These are phyloP conservation scores for Leccinum subgranulosum DNA, from an alignment of 768 basidiomycete species.

Conservation along the genomic window DNA sequence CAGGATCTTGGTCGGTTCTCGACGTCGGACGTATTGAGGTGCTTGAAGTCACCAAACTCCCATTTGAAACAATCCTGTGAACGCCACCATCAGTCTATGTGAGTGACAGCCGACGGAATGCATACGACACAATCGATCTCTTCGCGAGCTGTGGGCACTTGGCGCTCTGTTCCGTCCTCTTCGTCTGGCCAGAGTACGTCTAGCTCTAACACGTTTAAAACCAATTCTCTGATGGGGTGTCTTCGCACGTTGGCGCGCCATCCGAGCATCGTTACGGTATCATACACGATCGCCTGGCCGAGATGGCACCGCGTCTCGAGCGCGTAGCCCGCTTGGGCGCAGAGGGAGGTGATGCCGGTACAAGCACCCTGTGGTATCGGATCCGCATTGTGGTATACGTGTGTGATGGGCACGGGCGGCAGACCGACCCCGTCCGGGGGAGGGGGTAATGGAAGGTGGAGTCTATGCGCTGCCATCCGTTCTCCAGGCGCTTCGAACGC, in stretches of 20 bases:
- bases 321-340: slow-evolving; percentile 65
- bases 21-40: neutral
- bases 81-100: neutral
- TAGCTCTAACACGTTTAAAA: slow-evolving; percentile 51
- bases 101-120: neutral
- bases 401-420: slow-evolving; percentile 33
- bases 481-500: slow-evolving; percentile 68
- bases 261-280: slow-evolving; percentile 58
- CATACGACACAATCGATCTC: slow-evolving; percentile 66
- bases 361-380: slow-evolving; percentile 63
- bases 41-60: slow-evolving; percentile 58
- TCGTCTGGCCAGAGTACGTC: slow-evolving; percentile 40
- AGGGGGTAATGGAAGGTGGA: slow-evolving; percentile 60
- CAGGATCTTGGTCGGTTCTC: neutral
- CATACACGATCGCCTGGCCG: slow-evolving; percentile 62
- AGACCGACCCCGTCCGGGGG: slow-evolving; percentile 1
- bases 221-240: slow-evolving; percentile 54
- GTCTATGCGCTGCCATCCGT: slow-evolving; percentile 54
- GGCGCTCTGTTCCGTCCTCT: slow-evolving; percentile 35
- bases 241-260: slow-evolving; percentile 58
- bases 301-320: slow-evolving; percentile 61
- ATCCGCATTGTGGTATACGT: slow-evolving; percentile 69
- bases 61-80: slow-evolving; percentile 74
- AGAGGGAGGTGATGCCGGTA: slow-evolving; percentile 48
- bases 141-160: slow-evolving; percentile 55